These are phyloP conservation scores for Kodamaea sp. DNA, from an alignment of 1,139 yeast species.

Conservation along the genomic window DNA sequence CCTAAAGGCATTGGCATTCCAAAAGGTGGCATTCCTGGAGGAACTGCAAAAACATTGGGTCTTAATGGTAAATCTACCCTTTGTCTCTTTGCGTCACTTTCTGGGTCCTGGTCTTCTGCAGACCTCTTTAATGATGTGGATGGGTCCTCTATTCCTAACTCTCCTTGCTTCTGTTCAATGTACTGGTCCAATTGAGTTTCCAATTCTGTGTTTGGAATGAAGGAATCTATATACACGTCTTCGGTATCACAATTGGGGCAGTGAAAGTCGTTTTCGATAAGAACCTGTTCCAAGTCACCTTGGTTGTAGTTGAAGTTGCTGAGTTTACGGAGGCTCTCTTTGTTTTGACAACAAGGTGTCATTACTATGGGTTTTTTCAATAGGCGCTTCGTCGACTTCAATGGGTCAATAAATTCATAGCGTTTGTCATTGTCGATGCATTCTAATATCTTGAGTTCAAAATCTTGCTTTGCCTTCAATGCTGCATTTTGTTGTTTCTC, in stretches of 20 bases:
- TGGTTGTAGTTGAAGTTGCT: conserved; percentile 42
- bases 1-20: conserved; percentile 18
- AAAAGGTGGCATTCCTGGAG: conserved; percentile 16
- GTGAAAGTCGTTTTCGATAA: conserved; percentile 82
- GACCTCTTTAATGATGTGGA: conserved; percentile 24
- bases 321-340: conserved; percentile 55
- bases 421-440: conserved; percentile 45
- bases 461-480: conserved; percentile 49
- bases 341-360: conserved; percentile 77
- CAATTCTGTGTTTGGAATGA: conserved; percentile 61
- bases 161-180: conserved; percentile 43
- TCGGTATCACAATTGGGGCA: conserved; percentile 85
- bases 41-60: conserved; percentile 18
- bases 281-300: conserved; percentile 59
- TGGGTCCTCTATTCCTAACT: conserved; percentile 44
- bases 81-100: conserved; percentile 33
- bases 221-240: conserved; percentile 74
- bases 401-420: conserved; percentile 51
- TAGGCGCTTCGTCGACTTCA: conserved; percentile 64
- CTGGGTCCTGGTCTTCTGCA: conserved; percentile 22
- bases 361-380: conserved; percentile 70
- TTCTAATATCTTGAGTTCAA: conserved; percentile 36
- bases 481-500: conserved; percentile 59
- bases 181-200: conserved; percentile 56
- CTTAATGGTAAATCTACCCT: conserved; percentile 25